A percentile compares a stretch with the other conserved stretches of the same genome.
Conservation (phyloP, 345 rosid species). For the Eucalyptus tenuipes region DNA sequence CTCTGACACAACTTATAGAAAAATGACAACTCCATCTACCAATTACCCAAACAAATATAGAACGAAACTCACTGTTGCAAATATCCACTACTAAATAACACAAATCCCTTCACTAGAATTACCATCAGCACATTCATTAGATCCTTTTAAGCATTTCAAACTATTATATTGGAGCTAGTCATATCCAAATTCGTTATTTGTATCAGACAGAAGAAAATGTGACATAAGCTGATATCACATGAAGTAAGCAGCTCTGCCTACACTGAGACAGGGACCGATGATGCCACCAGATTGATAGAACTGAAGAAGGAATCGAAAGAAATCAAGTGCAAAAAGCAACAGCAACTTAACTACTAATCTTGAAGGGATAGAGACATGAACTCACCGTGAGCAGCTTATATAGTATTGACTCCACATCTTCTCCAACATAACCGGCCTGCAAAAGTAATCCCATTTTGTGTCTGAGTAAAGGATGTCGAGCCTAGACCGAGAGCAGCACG, state of each 20-base stretch:
- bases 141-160: not conserved
- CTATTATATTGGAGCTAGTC: not conserved
- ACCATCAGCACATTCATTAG: not conserved
- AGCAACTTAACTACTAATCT: not conserved
- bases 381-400: slow-evolving; percentile 74
- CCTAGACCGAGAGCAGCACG: not conserved
- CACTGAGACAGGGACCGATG: not conserved
- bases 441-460: not conserved
- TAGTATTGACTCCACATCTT: slow-evolving; percentile 92
- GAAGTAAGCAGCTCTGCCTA: not conserved
- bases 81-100: not conserved
- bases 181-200: not conserved
- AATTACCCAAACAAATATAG: not conserved
- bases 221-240: not conserved
- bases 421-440: slow-evolving; percentile 98
- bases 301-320: not conserved
- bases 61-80: not conserved
- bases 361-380: not conserved
- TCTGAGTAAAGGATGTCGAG: not conserved
- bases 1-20: no score
- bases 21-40: not conserved
- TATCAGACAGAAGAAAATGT: not conserved
- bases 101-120: not conserved
- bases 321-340: not conserved
- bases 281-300: not conserved